Base-by-base conservation (phyloP, 108 stramenopile species). In the Cylindrotheca fusiformis region DNA sequence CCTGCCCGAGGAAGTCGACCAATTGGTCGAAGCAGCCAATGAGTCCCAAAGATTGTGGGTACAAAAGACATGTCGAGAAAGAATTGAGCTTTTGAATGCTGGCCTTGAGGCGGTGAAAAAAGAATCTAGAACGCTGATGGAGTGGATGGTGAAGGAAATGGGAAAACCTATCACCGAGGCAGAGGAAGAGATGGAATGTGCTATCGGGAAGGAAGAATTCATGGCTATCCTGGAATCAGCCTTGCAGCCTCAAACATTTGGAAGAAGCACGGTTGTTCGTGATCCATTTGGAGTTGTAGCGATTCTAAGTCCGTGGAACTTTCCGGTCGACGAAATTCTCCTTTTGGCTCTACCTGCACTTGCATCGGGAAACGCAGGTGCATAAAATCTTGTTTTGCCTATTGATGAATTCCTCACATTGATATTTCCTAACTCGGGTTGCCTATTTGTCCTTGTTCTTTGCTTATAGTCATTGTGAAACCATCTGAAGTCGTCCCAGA, bases 401-500 rank as follows among this genome's bases (percentile, higher is more conserved):
- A 45, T 45, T 45, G 44, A 45, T 45, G 12, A 14, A 45, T 45
- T 45, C n/a, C n/a, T n/a, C n/a, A n/a, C n/a, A n/a, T n/a, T n/a
- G n/a, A n/a, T n/a, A n/a, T n/a, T n/a, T n/a, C n/a, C n/a, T n/a
- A n/a, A n/a, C n/a, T n/a, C n/a, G n/a, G n/a, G n/a, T n/a, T n/a
- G n/a, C n/a, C n/a, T n/a, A n/a, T n/a, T n/a, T n/a, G n/a, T 45
- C 44, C 17, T 45, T 17, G 44, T 45, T 45, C 12, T 45, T n/a
- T 57, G 31, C 32, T 26, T 56, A 46, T 41, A 41, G 80, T 97
- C 55, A 88, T 99, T 52, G 81, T 97, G 51, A 99, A 99, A 73
- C 91, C 95, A 17, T 91, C 96, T 1, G 96, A 97, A 68, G 85
- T 83, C 18, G 90, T 96, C 20, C 96, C 96, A 4, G 80, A 92